Percentiles rank a stretch among this genome's conserved stretches.
These are phyloP conservation scores for Prunus padus DNA, from an alignment of 306 rosid species.

Conservation along the genomic window DNA sequence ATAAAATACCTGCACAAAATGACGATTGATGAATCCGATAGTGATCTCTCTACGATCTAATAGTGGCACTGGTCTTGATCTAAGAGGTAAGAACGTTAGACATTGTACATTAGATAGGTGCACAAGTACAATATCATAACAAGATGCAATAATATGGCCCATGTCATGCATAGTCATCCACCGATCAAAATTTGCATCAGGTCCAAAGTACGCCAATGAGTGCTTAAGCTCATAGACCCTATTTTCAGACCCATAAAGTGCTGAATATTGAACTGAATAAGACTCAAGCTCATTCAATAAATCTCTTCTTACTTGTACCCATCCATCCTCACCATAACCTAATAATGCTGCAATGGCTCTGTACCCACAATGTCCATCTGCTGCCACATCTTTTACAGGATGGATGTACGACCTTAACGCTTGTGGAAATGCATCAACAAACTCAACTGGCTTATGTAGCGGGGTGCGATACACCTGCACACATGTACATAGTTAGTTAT, in stretches of 20 bases:
- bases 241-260: background rate
- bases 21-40: background rate
- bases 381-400: background rate
- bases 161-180: conserved; percentile 5
- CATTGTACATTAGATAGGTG: background rate
- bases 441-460: background rate
- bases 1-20: conserved; percentile 4
- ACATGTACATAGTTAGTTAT: too few relatives aligned
- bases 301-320: background rate
- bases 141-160: conserved; percentile 6
- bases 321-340: background rate
- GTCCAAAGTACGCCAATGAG: background rate
- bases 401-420: background rate
- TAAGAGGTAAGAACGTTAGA: background rate
- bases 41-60: background rate
- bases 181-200: background rate
- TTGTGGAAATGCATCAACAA: background rate
- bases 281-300: background rate
- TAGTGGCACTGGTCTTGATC: background rate
- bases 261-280: background rate
- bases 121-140: background rate
- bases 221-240: background rate
- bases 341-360: background rate
- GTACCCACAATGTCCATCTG: background rate
- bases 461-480: background rate